These are phyloP conservation scores for Diatrype stigma DNA, from an alignment of 2,329 filamentous ascomycete species.

Conservation along the genomic window DNA sequence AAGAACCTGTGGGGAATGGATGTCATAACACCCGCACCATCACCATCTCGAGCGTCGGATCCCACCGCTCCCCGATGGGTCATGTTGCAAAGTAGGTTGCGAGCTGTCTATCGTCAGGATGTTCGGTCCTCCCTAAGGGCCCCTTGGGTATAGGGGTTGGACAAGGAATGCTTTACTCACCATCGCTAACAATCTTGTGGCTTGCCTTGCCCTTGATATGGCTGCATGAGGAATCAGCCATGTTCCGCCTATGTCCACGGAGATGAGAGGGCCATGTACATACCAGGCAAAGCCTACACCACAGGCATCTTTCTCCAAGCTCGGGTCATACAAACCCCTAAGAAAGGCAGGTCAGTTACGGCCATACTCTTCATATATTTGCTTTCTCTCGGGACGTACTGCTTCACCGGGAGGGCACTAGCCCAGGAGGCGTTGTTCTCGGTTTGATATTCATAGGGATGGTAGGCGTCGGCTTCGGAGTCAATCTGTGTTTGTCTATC, in stretches of 20 bases:
- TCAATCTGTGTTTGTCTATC: slow-evolving; percentile 62
- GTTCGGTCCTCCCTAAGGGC: not conserved
- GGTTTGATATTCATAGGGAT: slow-evolving; percentile 80
- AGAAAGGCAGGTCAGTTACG: slow-evolving; percentile 11
- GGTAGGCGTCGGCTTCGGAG: slow-evolving; percentile 56
- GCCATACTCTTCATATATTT: not conserved
- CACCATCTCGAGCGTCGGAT: slow-evolving; percentile 95
- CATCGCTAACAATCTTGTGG: slow-evolving; percentile 99
- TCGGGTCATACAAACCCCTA: slow-evolving; percentile 88
- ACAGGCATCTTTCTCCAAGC: slow-evolving; percentile 97
- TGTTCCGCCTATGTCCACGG: not conserved
- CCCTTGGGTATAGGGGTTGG: not conserved
- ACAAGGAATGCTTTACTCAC: slow-evolving; percentile 48
- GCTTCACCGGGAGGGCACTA: slow-evolving; percentile 91
- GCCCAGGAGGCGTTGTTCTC: slow-evolving; percentile 88
- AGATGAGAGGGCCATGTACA: slow-evolving; percentile 2
- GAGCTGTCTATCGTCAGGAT: slow-evolving; percentile 52
- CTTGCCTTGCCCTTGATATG: slow-evolving; percentile 96
- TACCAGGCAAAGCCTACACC: slow-evolving; percentile 99
- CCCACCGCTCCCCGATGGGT: slow-evolving; percentile 98
- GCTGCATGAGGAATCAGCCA: slow-evolving; percentile 41
- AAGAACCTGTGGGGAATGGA: slow-evolving; percentile 99
- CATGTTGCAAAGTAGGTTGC: slow-evolving; percentile 98
- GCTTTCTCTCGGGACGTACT: slow-evolving; percentile 44
- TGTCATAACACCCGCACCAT: slow-evolving; percentile 98